Evolutionary conservation across 2,329 filamentous ascomycete genomes (phyloP), one percentile per base, ranked within the genome.

Genomic region (Neofusicoccum ribis): DNA sequence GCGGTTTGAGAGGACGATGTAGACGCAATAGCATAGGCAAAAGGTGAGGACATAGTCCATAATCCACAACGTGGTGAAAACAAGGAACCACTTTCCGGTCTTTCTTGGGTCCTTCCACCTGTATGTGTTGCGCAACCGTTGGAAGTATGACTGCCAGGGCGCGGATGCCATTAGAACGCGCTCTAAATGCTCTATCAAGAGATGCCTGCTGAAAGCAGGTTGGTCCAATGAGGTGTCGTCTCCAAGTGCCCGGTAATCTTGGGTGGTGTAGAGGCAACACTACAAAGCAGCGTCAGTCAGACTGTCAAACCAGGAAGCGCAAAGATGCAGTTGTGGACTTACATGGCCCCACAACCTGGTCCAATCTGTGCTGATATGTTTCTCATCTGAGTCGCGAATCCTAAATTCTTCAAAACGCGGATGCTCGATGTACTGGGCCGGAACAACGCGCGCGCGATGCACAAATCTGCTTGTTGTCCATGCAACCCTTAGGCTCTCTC

Each of bases 401-500:
- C 68, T 41, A 49, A 75, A 76, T n/a, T 72, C 71, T 7, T 72
- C 68, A 34, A 71, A 69, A 5, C 68, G 17, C 2, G 74, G 73
- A 37, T 70, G 71, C 12, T 69, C 62, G 4, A 72, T 67, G 39
- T 73, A 66, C 11, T 69, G 65, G n/a, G 73, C 73, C 9, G 72
- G 73, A 12, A 77, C 72, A 12, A 77, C 73, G 20, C 74, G 71
- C 7, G 77, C 79, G n/a, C 75, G 69, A 31, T 74, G 71, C 20
- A 80, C 72, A 69, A 79, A 76, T 54, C 76, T 71, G 43, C 73
- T 71, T 17, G 77, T 76, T 2, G 74, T 76, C 77, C 78, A 80
- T 15, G 76, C 78, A 27, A 74, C 75, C 36, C 72, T 72, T 46
- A 77, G 70, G 65, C 74, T 76, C 64, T 77, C 72, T 17, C 76